phyloP scores from a whole-genome alignment of 768 basidiomycete species.

The Naganishia randhawae region DNA sequence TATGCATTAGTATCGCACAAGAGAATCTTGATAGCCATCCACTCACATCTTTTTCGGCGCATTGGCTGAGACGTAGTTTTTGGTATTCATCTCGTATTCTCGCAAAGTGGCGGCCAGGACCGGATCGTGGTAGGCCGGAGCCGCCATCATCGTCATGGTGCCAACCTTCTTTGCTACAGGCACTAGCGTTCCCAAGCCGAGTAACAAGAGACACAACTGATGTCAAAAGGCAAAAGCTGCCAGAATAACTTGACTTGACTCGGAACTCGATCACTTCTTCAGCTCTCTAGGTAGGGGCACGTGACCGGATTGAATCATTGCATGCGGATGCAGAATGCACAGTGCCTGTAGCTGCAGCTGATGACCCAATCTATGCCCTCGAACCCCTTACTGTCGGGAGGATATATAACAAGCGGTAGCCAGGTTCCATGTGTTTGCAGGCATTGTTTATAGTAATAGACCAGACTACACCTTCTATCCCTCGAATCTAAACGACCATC shows the following conservation, averaged over 20 bases:
- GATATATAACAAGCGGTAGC: background rate
- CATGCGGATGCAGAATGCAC: background rate
- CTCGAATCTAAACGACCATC: too few species aligned
- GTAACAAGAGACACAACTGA: background rate
- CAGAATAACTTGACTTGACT: background rate
- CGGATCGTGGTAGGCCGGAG: slow-evolving; percentile 11
- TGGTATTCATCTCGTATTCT: slow-evolving; percentile 36
- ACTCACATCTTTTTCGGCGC: slow-evolving; percentile 51
- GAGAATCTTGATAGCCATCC: background rate
- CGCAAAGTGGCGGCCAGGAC: slow-evolving; percentile 7
- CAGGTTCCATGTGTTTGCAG: too few species aligned
- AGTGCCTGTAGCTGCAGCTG: slow-evolving; percentile 5
- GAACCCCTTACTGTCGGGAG: background rate
- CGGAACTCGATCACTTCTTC: background rate
- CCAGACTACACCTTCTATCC: too few species aligned
- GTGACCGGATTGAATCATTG: background rate
- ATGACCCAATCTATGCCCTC: slow-evolving; percentile 1
- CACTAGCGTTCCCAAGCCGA: background rate
- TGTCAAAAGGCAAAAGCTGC: background rate
- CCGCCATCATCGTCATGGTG: slow-evolving; percentile 16
- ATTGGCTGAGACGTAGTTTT: slow-evolving; percentile 50
- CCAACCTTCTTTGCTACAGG: background rate
- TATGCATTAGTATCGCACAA: slow-evolving; percentile 45
- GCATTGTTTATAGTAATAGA: too few species aligned
- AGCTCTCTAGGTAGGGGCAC: background rate